Percentiles rank a stretch among this genome's conserved stretches.
These are phyloP conservation scores for Drechslerella coelobrocha DNA, from an alignment of 2,329 filamentous ascomycete genomes.

Conservation along the genomic window DNA sequence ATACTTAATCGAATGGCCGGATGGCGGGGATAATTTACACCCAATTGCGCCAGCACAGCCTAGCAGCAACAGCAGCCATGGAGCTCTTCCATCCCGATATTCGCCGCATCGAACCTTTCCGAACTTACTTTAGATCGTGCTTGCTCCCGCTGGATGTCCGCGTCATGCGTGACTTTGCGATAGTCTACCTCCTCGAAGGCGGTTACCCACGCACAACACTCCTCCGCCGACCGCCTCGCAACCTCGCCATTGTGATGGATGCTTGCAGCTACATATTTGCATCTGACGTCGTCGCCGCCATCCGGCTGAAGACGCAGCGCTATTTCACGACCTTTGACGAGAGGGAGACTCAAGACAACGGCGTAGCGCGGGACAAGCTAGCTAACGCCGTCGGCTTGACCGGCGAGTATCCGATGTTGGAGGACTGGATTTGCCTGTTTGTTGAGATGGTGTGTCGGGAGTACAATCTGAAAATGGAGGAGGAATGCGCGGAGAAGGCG, in stretches of 20 bases:
- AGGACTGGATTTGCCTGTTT: conserved; percentile 22
- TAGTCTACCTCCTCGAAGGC: conserved; percentile 13
- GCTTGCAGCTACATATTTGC: conserved; percentile 21
- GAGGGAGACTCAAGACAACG: conserved; percentile 5
- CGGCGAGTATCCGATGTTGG: background rate
- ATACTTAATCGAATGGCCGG: too few relatives aligned
- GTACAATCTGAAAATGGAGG: conserved; percentile 14
- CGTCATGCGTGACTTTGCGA: background rate
- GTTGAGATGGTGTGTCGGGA: conserved; percentile 3
- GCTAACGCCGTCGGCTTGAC: background rate
- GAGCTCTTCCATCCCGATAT: background rate
- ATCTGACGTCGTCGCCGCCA: background rate
- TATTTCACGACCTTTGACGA: background rate
- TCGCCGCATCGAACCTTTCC: background rate
- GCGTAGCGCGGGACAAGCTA: background rate
- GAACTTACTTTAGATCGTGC: background rate
- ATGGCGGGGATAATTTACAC: too few relatives aligned
- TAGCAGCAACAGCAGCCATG: too few relatives aligned
- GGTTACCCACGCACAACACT: conserved; percentile 2
- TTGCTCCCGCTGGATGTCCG: background rate
- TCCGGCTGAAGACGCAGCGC: background rate
- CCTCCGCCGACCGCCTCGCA: conserved; percentile 11
- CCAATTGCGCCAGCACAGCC: too few relatives aligned
- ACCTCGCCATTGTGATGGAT: conserved; percentile 18
- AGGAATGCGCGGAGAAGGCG: background rate